Conservation (phyloP, 176 grass and related monocot genomes). For the Triticum urartu region DNA sequence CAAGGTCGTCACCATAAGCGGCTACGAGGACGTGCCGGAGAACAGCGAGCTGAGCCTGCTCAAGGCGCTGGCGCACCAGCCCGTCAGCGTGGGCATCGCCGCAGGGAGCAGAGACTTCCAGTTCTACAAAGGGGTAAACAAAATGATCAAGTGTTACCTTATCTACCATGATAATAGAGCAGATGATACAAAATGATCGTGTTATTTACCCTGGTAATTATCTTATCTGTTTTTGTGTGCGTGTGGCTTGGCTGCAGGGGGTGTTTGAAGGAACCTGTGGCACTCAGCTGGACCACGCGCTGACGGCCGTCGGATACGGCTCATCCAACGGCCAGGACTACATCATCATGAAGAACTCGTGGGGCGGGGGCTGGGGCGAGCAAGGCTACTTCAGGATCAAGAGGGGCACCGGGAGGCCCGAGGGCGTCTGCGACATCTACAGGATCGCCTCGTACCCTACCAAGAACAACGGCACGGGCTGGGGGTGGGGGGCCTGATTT, state of each 20-base stretch:
- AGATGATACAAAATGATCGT: neutral
- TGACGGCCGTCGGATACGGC: conserved; percentile 78
- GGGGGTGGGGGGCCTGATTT: conserved; percentile 32
- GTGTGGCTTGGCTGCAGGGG: conserved; percentile 37
- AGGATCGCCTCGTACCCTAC: conserved; percentile 74
- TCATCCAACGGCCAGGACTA: conserved; percentile 56
- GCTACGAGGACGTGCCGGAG: conserved; percentile 70
- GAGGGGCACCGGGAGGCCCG: conserved; percentile 58
- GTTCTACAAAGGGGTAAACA: conserved; percentile 81
- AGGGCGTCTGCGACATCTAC: conserved; percentile 73
- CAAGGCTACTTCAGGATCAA: conserved; percentile 77
- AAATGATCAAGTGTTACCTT: neutral
- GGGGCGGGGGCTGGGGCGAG: conserved; percentile 72
- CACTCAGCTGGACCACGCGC: conserved; percentile 54
- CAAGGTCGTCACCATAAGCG: conserved; percentile 52
- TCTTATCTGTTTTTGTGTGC: neutral
- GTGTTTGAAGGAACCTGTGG: conserved; percentile 72
- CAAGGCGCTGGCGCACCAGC: conserved; percentile 68
- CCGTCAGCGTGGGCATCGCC: conserved; percentile 74
- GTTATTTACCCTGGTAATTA: neutral
- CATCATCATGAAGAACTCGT: conserved; percentile 82
- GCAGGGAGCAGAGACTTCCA: conserved; percentile 72
- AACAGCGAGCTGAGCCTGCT: conserved; percentile 72
- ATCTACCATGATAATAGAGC: neutral
- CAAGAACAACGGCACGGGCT: conserved; percentile 31